Percentiles rank a stretch among this genome's conserved stretches.
Conservation (phyloP, 345 rosid genomes). For the Citropsis articulata region DNA sequence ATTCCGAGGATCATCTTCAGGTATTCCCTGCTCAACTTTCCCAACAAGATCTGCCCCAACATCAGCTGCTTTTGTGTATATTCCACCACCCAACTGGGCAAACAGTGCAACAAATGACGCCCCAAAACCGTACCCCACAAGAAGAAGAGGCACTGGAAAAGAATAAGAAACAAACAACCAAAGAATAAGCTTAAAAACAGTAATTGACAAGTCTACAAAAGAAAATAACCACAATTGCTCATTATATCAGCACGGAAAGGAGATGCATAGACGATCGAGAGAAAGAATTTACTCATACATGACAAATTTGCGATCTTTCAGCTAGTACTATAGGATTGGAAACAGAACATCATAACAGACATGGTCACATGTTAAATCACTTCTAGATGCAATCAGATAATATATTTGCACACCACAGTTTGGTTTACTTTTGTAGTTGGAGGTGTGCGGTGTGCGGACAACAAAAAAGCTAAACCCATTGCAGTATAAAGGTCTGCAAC, state of each 20-base stretch:
- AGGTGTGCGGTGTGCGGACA: background rate
- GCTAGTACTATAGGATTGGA: background rate
- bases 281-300: background rate
- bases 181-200: constrained; percentile 6
- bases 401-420: background rate
- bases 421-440: background rate
- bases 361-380: background rate
- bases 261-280: constrained; percentile 3
- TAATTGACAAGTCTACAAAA: background rate
- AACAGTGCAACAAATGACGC: constrained; percentile 98
- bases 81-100: constrained; percentile 99
- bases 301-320: background rate
- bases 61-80: constrained; percentile 98
- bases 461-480: background rate
- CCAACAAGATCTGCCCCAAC: constrained; percentile 99
- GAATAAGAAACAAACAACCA: constrained; percentile 21
- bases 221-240: background rate
- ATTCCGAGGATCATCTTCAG: constrained; percentile 99
- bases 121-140: constrained; percentile 98
- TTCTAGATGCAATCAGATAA: background rate
- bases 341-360: background rate
- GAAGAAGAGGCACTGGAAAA: constrained; percentile 91
- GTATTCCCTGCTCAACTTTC: constrained; percentile 99
- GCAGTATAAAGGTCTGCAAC: background rate
- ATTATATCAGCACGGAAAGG: background rate